phyloP scores from a whole-genome alignment of 2,329 filamentous ascomycete species.

The Alternaria rosae region DNA sequence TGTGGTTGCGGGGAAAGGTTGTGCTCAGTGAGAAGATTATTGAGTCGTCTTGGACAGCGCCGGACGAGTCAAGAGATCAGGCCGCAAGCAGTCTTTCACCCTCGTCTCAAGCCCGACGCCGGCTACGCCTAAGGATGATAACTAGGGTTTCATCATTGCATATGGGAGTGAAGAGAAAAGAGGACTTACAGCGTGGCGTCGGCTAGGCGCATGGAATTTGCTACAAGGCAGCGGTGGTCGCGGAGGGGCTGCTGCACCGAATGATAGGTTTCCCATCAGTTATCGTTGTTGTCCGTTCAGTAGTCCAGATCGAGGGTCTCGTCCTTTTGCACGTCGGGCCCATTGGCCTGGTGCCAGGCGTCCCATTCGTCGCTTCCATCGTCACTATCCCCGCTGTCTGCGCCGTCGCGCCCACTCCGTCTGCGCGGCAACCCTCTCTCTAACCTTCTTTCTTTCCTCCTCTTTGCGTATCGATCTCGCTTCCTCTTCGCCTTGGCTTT shows the following conservation, averaged over 20 bases:
- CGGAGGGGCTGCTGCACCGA: not conserved
- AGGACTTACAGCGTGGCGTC: constrained; percentile 13
- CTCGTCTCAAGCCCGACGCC: constrained; percentile 30
- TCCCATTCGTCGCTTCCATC: constrained; percentile 53
- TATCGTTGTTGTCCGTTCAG: constrained; percentile 25
- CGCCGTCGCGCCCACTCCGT: constrained; percentile 13
- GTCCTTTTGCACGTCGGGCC: constrained; percentile 53
- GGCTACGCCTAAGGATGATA: constrained; percentile 96
- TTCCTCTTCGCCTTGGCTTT: constrained; percentile 37
- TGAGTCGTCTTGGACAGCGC: constrained; percentile 40
- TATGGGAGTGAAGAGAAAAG: constrained; percentile 1
- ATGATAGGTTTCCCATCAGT: not conserved
- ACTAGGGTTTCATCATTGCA: constrained; percentile 80
- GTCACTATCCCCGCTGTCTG: constrained; percentile 27
- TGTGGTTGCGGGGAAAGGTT: not conserved
- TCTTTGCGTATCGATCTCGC: constrained; percentile 33
- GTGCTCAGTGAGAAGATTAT: constrained; percentile 50
- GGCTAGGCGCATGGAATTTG: not conserved
- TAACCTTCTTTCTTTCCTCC: constrained; percentile 31
- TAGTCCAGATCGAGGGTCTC: constrained; percentile 59
- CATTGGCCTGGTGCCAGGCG: constrained; percentile 54
- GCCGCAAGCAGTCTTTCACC: constrained; percentile 29
- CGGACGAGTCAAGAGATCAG: constrained; percentile 30
- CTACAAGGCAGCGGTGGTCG: not conserved
- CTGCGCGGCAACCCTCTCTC: constrained; percentile 19